Base-by-base conservation (phyloP, 2,329 filamentous ascomycete species). In the Chrysosphaeria jannelii region DNA sequence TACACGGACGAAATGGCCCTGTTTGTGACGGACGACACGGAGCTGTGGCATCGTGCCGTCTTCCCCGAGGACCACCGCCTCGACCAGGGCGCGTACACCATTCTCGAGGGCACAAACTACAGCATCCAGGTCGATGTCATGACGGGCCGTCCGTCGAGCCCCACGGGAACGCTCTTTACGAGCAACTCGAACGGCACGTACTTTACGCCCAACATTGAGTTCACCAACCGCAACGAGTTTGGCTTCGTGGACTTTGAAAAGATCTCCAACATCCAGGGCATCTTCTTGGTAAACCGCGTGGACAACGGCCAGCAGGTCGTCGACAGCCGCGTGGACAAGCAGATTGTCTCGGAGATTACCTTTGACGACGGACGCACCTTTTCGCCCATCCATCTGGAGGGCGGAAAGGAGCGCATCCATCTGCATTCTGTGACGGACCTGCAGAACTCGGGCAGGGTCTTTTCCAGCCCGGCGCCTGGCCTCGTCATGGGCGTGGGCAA, bases 131-230 rank as follows among this genome's bases (percentile, higher is more conserved):
- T 97, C 26, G 79, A 93, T 42, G 79, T 93, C 31, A 67, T 81
- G 57, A 75, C 69, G 2, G 51, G 51, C 19, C 50, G 48, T 21
- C 56, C 56, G 8, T 57, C 54, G 2, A 60, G 57, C 18, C 60
- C 69, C 1, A 81, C 90, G 60, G 88, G 85, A 16, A 65, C 71
- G 8, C 53, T 97, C 27, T 81, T 91, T 37, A 89, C 78, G 5
- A 93, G 81, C 39, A 97, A 97, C 41, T 93, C 79, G 15, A 88
- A 93, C 39, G 85, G 85, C 29, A 91, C 78, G 3, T 91, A 81
- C 43, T 97, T 93, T 40, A 85, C 72, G 3, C 66, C 70, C 36
- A 93, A 90, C 36, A 58, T 81, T 26, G 72, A 88, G 28, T 70
- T 91, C 41, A 91, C 81, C 16, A 93, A 97, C 42, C 70, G 79